These are phyloP conservation scores for Amyloporia xantha DNA, from an alignment of 768 basidiomycete species.

Conservation along the genomic window DNA sequence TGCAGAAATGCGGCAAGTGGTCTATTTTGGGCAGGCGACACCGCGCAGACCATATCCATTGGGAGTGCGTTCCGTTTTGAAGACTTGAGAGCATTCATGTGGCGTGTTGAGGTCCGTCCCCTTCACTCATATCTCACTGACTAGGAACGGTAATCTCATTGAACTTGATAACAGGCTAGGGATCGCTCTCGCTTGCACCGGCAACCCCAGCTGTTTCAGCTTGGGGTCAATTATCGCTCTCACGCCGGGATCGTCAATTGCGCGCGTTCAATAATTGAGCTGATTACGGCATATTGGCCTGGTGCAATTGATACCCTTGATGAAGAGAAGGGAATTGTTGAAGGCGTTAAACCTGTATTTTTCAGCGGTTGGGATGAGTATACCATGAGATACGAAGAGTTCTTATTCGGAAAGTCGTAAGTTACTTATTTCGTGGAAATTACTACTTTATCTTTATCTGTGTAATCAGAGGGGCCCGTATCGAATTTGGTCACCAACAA, in stretches of 20 bases:
- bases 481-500: conserved; percentile 61
- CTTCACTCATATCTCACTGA: too few relatives aligned
- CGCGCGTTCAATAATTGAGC: conserved; percentile 54
- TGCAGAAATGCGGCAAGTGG: conserved; percentile 2
- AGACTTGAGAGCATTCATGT: conserved; percentile 62
- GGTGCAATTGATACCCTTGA: conserved; percentile 53
- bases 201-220: conserved; percentile 41
- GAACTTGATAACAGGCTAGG: too few relatives aligned
- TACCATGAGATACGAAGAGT: conserved; percentile 42
- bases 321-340: conserved; percentile 48
- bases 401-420: conserved; percentile 46
- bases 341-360: conserved; percentile 52
- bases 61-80: conserved; percentile 70
- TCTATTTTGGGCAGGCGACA: conserved; percentile 43
- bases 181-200: too few relatives aligned
- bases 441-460: not conserved
- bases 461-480: conserved; percentile 32
- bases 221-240: conserved; percentile 62
- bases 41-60: conserved; percentile 69
- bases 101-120: conserved; percentile 44
- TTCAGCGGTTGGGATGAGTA: conserved; percentile 41
- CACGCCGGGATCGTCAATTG: conserved; percentile 72
- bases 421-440: conserved; percentile 10
- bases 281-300: conserved; percentile 57
- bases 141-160: too few relatives aligned